Evolutionary conservation across 306 rosid genomes (phyloP).

Genomic region (Cicer judaicum): DNA sequence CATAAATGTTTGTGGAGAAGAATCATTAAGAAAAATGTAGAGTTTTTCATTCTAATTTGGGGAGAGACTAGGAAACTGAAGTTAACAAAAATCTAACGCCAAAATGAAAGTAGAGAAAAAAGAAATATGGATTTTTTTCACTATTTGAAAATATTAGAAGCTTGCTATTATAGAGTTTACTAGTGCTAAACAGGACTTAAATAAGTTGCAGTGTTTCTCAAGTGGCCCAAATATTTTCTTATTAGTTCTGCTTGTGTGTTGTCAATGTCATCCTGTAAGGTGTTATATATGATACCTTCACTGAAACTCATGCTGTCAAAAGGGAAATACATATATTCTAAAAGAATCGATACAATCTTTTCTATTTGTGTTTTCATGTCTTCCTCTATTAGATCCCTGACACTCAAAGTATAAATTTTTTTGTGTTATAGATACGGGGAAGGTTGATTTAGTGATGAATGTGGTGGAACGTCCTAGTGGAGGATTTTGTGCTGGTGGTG

Average conservation of each 20-base stretch:
- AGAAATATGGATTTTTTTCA: slow-evolving; percentile 11
- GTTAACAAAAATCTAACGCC: slow-evolving; percentile 2
- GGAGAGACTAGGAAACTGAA: slow-evolving; percentile 22
- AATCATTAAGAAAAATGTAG: slow-evolving; percentile 16
- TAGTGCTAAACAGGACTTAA: too few relatives aligned
- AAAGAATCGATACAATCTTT: background rate
- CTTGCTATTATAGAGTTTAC: slow-evolving; percentile 19
- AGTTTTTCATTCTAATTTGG: slow-evolving; percentile 14
- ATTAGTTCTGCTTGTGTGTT: slow-evolving; percentile 22
- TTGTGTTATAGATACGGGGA: slow-evolving; percentile 72
- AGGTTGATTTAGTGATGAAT: slow-evolving; percentile 93
- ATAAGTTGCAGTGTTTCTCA: background rate
- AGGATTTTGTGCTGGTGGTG: slow-evolving; percentile 99
- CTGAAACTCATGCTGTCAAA: too few relatives aligned
- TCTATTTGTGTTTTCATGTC: slow-evolving; percentile 35
- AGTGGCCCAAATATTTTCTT: slow-evolving; percentile 9
- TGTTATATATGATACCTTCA: background rate
- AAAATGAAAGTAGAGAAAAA: background rate
- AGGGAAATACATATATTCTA: too few relatives aligned
- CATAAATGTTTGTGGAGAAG: slow-evolving; percentile 11
- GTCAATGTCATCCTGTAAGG: background rate
- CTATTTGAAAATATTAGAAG: slow-evolving; percentile 4
- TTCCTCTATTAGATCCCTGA: slow-evolving; percentile 3
- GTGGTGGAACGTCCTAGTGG: slow-evolving; percentile 99
- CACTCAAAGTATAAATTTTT: slow-evolving; percentile 26